These are phyloP conservation scores for Psidium friedrichsthalianum DNA, from an alignment of 345 rosid genomes.

Conservation along the genomic window DNA sequence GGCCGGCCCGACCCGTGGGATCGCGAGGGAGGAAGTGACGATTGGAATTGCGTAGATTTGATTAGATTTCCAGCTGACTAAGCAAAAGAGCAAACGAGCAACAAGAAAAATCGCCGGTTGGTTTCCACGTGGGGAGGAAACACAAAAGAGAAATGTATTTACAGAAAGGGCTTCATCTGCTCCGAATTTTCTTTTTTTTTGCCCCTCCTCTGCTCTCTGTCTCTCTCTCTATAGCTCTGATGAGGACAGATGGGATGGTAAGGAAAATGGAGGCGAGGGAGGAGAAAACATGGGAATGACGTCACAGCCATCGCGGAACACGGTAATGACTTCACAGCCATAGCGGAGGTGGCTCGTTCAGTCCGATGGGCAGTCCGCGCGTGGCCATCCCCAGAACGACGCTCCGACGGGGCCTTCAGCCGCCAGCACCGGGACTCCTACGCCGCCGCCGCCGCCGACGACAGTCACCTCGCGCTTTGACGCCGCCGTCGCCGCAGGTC, in stretches of 20 bases:
- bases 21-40: neutral
- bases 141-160: neutral
- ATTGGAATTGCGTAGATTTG: neutral
- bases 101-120: neutral
- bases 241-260: neutral
- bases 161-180: neutral
- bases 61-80: neutral
- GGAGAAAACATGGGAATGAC: neutral
- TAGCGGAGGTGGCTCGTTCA: constrained; percentile 93
- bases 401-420: constrained; percentile 10
- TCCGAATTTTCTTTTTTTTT: neutral
- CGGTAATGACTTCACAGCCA: constrained; percentile 37
- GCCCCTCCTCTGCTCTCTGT: neutral
- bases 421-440: neutral
- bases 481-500: neutral
- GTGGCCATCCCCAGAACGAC: constrained; percentile 35
- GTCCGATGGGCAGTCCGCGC: constrained; percentile 79
- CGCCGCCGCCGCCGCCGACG: neutral
- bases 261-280: neutral
- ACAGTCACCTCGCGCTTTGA: constrained; percentile 7
- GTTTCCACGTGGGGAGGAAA: neutral
- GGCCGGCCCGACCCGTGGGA: neutral
- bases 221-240: neutral
- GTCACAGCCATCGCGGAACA: constrained; percentile 62
- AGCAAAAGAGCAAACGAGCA: neutral